Conservation (phyloP, 345 rosid genomes). For the Linum tenue region DNA sequence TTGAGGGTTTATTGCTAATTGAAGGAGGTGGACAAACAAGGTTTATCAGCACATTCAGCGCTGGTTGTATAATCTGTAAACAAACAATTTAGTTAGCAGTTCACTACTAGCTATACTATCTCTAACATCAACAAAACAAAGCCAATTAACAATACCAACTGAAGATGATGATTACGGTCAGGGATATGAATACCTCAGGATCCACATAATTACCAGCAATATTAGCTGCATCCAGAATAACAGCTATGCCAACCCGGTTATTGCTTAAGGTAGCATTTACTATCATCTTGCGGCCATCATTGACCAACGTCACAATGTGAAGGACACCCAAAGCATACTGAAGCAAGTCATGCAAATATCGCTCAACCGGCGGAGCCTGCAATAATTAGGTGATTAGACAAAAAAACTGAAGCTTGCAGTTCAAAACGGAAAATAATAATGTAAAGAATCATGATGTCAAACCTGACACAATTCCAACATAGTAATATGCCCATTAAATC, state of each 20-base stretch:
- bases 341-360: constrained; percentile 89
- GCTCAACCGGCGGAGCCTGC: constrained; percentile 95
- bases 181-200: constrained; percentile 57
- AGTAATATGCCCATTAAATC: constrained; percentile 73
- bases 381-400: constrained; percentile 19
- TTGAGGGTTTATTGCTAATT: constrained; percentile 72
- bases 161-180: background rate
- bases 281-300: constrained; percentile 81
- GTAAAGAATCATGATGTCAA: background rate
- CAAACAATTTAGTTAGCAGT: background rate
- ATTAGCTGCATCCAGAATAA: constrained; percentile 88
- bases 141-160: background rate
- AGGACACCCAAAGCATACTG: constrained; percentile 96
- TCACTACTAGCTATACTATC: background rate
- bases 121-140: background rate
- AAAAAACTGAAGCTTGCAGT: constrained; percentile 3
- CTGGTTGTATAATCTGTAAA: constrained; percentile 90
- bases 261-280: constrained; percentile 76
- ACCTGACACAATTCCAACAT: constrained; percentile 97
- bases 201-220: constrained; percentile 72
- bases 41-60: constrained; percentile 79
- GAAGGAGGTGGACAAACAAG: constrained; percentile 99
- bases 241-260: constrained; percentile 83
- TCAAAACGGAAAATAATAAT: background rate
- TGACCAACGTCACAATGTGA: constrained; percentile 78